Evolutionary conservation across 2,329 filamentous ascomycete species (phyloP).

Genomic region (Juglanconis sp.): DNA sequence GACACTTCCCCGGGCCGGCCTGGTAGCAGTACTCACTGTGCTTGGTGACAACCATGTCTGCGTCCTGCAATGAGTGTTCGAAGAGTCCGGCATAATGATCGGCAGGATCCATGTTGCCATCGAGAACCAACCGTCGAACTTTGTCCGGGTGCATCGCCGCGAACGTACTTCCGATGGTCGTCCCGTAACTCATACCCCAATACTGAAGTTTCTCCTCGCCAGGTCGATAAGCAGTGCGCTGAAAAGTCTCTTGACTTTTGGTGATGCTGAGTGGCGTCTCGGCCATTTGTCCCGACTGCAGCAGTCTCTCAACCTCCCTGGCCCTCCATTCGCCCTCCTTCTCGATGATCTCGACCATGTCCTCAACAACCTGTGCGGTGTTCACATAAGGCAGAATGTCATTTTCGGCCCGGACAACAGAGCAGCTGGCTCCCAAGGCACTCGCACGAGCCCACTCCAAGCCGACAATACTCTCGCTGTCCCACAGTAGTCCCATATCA

Average conservation of each 20-base stretch:
- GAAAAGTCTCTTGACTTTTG: neutral
- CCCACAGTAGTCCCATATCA: conserved; percentile 5
- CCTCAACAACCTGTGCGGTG: conserved; percentile 43
- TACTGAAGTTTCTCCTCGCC: conserved; percentile 32
- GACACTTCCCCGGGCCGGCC: conserved; percentile 3
- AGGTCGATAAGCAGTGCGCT: conserved; percentile 16
- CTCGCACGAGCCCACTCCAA: conserved; percentile 23
- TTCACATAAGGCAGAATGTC: conserved; percentile 34
- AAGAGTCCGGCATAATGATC: conserved; percentile 30
- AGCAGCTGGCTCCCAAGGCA: conserved; percentile 24
- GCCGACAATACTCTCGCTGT: conserved; percentile 19
- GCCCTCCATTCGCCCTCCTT: conserved; percentile 35
- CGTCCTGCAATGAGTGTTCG: conserved; percentile 27
- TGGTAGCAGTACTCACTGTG: conserved; percentile 32
- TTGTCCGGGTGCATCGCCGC: conserved; percentile 35
- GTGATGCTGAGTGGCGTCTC: no score
- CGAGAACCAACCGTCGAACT: conserved; percentile 32
- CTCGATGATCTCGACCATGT: conserved; percentile 48
- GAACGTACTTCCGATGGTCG: conserved; percentile 38
- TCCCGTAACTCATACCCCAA: conserved; percentile 43
- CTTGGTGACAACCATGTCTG: conserved; percentile 28
- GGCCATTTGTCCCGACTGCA: neutral
- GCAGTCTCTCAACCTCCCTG: conserved; percentile 20
- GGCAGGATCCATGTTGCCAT: conserved; percentile 33
- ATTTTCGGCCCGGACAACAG: conserved; percentile 18